Percentiles rank a stretch among this genome's conserved stretches.
These are phyloP conservation scores for Salmacisia buchloeana DNA, from an alignment of 1,284 basidiomycete species.

Conservation along the genomic window DNA sequence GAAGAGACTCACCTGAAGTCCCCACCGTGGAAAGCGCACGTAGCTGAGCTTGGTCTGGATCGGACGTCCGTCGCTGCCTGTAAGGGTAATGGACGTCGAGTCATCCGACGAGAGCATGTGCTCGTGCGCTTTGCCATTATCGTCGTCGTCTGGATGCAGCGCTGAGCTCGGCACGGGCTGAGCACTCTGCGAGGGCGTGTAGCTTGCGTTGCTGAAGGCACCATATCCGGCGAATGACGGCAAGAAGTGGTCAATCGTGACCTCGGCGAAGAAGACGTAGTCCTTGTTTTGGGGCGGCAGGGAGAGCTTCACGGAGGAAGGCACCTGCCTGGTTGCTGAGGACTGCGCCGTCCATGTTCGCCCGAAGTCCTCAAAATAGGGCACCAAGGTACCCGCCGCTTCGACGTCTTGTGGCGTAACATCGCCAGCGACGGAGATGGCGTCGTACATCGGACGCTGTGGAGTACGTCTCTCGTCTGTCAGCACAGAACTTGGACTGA, in stretches of 20 bases:
- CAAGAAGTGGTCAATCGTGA: neutral
- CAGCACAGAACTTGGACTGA: neutral
- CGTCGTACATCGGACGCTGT: neutral
- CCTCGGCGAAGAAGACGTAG: neutral
- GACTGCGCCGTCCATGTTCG: slow-evolving; percentile 4
- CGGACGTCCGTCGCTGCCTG: neutral
- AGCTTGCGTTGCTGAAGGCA: neutral
- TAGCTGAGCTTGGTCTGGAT: neutral
- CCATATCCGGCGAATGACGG: neutral
- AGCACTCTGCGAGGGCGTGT: neutral
- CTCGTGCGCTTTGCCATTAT: no score
- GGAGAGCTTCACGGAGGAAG: neutral
- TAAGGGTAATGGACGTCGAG: neutral
- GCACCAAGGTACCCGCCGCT: neutral
- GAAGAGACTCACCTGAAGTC: neutral
- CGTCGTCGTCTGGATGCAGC: no score
- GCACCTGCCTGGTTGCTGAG: neutral
- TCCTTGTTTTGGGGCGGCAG: neutral
- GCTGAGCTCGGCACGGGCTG: no score
- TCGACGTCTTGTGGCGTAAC: neutral
- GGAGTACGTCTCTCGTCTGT: no score
- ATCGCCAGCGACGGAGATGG: neutral
- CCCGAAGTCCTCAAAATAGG: neutral
- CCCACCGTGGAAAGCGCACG: neutral
- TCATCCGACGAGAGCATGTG: no score